Conservation (phyloP, 305 asterid genomes). For the Salvia sclarea region DNA sequence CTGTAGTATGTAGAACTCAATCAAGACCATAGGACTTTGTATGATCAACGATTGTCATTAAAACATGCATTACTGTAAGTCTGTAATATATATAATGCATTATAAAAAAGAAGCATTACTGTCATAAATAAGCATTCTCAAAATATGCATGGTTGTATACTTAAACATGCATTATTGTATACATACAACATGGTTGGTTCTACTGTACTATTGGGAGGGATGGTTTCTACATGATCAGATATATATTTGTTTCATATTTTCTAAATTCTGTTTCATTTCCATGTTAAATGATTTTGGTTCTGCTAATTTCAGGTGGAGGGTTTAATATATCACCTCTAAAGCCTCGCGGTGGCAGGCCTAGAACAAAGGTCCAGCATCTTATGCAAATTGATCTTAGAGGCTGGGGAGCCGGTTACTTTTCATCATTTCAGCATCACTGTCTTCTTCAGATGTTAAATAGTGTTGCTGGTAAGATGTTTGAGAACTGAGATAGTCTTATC, state of each 20-base stretch:
- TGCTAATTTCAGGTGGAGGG: slow-evolving; percentile 81
- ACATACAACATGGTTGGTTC: too few species aligned
- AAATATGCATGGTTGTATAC: too few species aligned
- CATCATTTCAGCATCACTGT: slow-evolving; percentile 94
- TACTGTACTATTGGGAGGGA: too few species aligned
- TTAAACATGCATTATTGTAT: too few species aligned
- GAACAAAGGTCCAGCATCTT: slow-evolving; percentile 97
- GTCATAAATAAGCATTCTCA: too few species aligned
- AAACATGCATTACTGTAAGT: too few species aligned
- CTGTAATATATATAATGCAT: too few species aligned
- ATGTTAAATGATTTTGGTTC: slow-evolving; percentile 19
- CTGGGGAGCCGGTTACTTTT: slow-evolving; percentile 89
- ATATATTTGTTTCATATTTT: slow-evolving; percentile 15
- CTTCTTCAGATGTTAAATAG: slow-evolving; percentile 91
- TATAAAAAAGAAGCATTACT: too few species aligned
- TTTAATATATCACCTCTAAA: slow-evolving; percentile 87
- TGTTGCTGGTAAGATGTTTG: slow-evolving; percentile 75
- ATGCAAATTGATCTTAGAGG: slow-evolving; percentile 98
- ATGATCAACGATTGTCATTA: too few species aligned
- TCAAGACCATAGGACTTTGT: too few species aligned
- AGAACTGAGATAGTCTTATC: slow-evolving; percentile 10
- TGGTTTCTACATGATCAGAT: too few species aligned
- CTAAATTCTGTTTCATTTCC: background rate
- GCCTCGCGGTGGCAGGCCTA: slow-evolving; percentile 81
- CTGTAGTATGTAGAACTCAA: too few species aligned